Conservation (phyloP, 2,329 filamentous ascomycete genomes). For the Xylariaceae sp. region DNA sequence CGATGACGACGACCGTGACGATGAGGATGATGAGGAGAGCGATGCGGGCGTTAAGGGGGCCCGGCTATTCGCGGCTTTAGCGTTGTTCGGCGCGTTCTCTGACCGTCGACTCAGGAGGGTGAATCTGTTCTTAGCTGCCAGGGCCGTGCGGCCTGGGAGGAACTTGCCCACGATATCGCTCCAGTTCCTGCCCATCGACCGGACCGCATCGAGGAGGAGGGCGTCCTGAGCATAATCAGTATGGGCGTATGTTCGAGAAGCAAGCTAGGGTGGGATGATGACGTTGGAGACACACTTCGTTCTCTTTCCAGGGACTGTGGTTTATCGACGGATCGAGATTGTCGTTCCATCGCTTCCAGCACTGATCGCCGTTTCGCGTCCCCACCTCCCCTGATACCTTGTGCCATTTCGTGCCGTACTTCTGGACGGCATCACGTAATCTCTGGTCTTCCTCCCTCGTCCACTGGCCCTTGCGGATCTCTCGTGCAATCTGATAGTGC, state of each 20-base stretch:
- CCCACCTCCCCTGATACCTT: slow-evolving; percentile 14
- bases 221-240: neutral
- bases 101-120: neutral
- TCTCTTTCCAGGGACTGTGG: slow-evolving; percentile 11
- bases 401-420: slow-evolving; percentile 19
- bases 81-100: neutral
- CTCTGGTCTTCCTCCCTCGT: slow-evolving; percentile 14
- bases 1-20: neutral
- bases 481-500: neutral
- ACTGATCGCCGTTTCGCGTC: slow-evolving; percentile 22
- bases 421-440: slow-evolving; percentile 12
- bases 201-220: neutral
- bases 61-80: neutral
- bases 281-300: slow-evolving; percentile 7
- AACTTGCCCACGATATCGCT: neutral
- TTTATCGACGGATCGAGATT: slow-evolving; percentile 15
- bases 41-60: neutral
- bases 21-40: neutral
- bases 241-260: neutral
- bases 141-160: neutral
- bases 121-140: neutral
- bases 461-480: slow-evolving; percentile 12
- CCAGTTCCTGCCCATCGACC: neutral
- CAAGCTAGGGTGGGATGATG: neutral
- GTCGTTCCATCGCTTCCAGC: slow-evolving; percentile 23